Base-by-base conservation (phyloP, 1,139 yeast genomes). In the Candida sanyaensis region DNA sequence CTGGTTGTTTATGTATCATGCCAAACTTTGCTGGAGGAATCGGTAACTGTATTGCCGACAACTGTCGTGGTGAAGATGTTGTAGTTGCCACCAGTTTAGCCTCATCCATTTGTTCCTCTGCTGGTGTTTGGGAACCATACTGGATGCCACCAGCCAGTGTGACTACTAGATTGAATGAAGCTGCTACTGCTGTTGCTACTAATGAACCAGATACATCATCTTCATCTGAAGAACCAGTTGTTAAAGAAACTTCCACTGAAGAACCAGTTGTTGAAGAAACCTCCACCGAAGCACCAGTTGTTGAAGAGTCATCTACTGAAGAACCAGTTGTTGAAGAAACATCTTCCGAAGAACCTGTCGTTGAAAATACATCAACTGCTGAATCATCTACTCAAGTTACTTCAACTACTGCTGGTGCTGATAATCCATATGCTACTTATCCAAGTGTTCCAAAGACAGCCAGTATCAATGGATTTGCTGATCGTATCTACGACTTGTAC, bases 131-230 rank as follows among this genome's bases (percentile, higher is more conserved):
- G 52, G 59, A 69, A 30, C 65, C 65, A 44, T 62, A 52, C 47
- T 75, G 78, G 79, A 66, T 69, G 66, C 64, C 74, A 46, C 64
- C 59, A 37, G 58, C 61, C 11, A 62, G 76, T 8, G 65, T 71
- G 32, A 63, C 71, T 5, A 51, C 66, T n/a, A 66, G 55, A 5
- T 58, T 75, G 39, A 58, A 60, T 6, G 44, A 73, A 38, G 78
- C 75, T 39, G 69, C 62, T 33, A 52, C 58, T 41, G 50, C 56
- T 9, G 45, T 49, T 13, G 44, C 45, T 23, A 26, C 50, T 17
- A 23, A 9, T 24, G 39, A 37, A 17, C 21, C 21, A 5, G n/a
- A n/a, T n/a, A 21, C 5, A 10, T 2, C 28, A 21, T 11, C 34
- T 1, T 31, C n/a, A n/a, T n/a, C n/a, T n/a, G n/a, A n/a, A n/a